Conservation (phyloP, 2,329 filamentous ascomycete genomes). For the Escovopsis sp. region DNA sequence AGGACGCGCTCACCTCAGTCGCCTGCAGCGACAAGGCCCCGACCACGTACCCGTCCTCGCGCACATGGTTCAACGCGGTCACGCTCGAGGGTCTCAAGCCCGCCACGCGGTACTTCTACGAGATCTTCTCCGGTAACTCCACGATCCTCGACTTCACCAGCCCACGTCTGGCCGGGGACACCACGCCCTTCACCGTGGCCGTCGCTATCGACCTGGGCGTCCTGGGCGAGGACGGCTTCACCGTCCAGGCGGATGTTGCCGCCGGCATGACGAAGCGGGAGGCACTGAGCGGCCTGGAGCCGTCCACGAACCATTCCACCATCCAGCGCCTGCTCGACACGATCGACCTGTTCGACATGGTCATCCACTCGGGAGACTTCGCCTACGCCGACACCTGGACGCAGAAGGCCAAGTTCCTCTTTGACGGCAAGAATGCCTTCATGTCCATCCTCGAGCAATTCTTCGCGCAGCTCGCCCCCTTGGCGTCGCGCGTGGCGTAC, state of each 20-base stretch:
- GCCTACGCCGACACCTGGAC: slow-evolving; percentile 45
- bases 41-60: slow-evolving; percentile 36
- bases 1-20: slow-evolving; percentile 18
- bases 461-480: slow-evolving; percentile 24
- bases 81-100: slow-evolving; percentile 29
- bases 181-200: slow-evolving; percentile 35
- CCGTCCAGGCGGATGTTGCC: slow-evolving; percentile 22
- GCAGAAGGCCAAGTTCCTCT: slow-evolving; percentile 26
- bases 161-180: slow-evolving; percentile 36
- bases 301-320: slow-evolving; percentile 42
- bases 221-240: slow-evolving; percentile 20
- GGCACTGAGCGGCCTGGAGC: slow-evolving; percentile 31
- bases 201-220: slow-evolving; percentile 35
- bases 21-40: slow-evolving; percentile 28
- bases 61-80: slow-evolving; percentile 36
- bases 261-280: slow-evolving; percentile 29
- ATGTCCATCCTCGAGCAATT: slow-evolving; percentile 41
- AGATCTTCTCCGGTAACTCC: slow-evolving; percentile 41
- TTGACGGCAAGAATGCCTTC: slow-evolving; percentile 35
- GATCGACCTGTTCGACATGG: slow-evolving; percentile 38
- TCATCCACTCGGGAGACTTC: slow-evolving; percentile 39
- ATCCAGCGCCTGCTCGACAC: slow-evolving; percentile 36
- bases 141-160: slow-evolving; percentile 37
- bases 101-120: slow-evolving; percentile 44
- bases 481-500: slow-evolving; percentile 38